Evolutionary conservation across 345 rosid genomes (phyloP), one percentile per base, ranked within the genome.

Genomic region (Viola odorata): DNA sequence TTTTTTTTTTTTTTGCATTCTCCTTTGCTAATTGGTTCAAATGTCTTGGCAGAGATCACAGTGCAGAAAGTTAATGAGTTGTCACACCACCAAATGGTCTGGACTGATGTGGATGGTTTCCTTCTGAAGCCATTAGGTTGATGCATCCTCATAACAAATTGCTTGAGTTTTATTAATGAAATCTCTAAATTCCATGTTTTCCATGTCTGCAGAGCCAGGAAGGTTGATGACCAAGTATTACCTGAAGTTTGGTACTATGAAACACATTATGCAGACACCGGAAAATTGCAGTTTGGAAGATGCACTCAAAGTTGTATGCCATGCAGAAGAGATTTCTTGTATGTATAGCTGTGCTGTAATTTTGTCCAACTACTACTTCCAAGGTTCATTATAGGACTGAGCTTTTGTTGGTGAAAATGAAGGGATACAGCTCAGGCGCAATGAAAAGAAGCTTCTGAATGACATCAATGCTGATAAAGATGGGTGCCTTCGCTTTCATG

Each of bases 401-500:
- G 58, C 12, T 48, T 54, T 49, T 57, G 37, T 69, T 66, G 36
- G 57, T 72, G 68, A 67, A 51, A 77, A 72, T 71, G 75, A 77
- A 92, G 99, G 99, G 99, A 94, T 94, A 86, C 99, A 90, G 74
- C 95, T 94, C 60, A 77, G 99, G 57, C 96, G 97, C 71, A 90
- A 82, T 66, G 99, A 94, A 79, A 94, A 94, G 86, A 94, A 88
- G 80, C 78, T 85, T 72, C 77, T 94, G 57, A 94, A 94, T 74
- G 95, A 90, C 65, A 76, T 94, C 69, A 90, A 94, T 55, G 66
- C 73, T n/a, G 96, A 94, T 64, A 90, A 82, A 75, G 85, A 80
- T 78, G 81, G 83, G 53, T 75, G 96, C 56, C 95, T 94, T 49
- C 83, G 91, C 42, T 94, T 94, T 80, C 99, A 94, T 70, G 68